Percentiles rank a stretch among this genome's conserved stretches.
Evolutionary conservation across 352 stramenopile genomes (phyloP).

Genomic region (Pythium aristosporum): DNA sequence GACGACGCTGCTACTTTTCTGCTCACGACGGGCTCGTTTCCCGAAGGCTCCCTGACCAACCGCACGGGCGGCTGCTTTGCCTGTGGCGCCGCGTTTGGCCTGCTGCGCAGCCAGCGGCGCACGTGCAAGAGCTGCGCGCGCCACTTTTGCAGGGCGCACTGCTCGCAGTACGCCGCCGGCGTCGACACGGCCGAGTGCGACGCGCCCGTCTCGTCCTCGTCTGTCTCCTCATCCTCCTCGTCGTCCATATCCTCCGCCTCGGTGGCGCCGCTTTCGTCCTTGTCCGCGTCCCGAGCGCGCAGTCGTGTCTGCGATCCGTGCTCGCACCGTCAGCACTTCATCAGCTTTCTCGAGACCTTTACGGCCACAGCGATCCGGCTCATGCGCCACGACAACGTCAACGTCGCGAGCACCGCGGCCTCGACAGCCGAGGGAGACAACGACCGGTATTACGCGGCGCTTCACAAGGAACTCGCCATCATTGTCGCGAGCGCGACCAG

Average conservation of each 20-base stretch:
- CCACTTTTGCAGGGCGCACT: slow-evolving; percentile 34
- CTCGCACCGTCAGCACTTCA: slow-evolving; percentile 32
- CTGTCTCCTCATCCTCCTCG: too few relatives aligned
- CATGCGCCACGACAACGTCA: slow-evolving; percentile 23
- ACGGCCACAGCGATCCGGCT: slow-evolving; percentile 15
- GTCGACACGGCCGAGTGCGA: not conserved
- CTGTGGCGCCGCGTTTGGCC: slow-evolving; percentile 29
- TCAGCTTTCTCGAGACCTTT: slow-evolving; percentile 31
- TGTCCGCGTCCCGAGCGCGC: not conserved
- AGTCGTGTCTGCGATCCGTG: slow-evolving; percentile 30
- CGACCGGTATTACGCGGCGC: slow-evolving; percentile 2
- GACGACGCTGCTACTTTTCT: not conserved
- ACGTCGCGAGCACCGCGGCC: slow-evolving; percentile 11
- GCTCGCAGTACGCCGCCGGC: slow-evolving; percentile 23
- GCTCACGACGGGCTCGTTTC: not conserved
- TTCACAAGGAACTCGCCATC: slow-evolving; percentile 28
- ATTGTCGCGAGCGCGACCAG: slow-evolving; percentile 23
- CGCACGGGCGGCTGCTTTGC: slow-evolving; percentile 12
- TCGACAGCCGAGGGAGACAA: not conserved
- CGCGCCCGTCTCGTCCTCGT: too few relatives aligned
- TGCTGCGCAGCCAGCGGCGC: slow-evolving; percentile 20
- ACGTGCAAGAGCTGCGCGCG: slow-evolving; percentile 29
- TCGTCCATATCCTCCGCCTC: not conserved
- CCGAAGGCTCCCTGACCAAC: too few relatives aligned
- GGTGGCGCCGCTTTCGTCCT: slow-evolving; percentile 1